phyloP scores from a whole-genome alignment of 2,329 filamentous ascomycete genomes.

The Microdochium trichocladiopsis region DNA sequence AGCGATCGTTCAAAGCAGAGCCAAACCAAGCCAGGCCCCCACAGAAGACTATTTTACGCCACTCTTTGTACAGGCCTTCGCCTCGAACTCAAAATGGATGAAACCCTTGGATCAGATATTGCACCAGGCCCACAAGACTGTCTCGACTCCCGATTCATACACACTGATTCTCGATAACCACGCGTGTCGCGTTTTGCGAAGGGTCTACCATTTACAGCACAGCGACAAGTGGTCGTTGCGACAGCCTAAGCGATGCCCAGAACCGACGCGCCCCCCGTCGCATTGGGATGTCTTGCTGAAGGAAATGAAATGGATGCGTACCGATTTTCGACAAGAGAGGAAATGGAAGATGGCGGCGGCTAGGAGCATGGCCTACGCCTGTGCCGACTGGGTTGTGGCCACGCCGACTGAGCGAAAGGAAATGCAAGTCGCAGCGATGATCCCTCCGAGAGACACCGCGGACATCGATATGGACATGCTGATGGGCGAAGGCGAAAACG shows the following conservation, averaged over 20 bases:
- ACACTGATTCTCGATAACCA: constrained; percentile 80
- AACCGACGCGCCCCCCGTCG: constrained; percentile 68
- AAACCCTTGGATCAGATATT: constrained; percentile 65
- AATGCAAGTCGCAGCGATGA: constrained; percentile 59
- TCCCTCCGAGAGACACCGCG: constrained; percentile 31
- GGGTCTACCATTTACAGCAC: constrained; percentile 87
- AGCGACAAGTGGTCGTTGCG: constrained; percentile 88
- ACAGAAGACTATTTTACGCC: constrained; percentile 60
- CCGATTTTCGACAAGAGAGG: constrained; percentile 87
- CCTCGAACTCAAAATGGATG: constrained; percentile 50
- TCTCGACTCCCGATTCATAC: constrained; percentile 79
- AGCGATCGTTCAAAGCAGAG: constrained; percentile 27
- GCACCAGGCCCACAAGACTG: constrained; percentile 77
- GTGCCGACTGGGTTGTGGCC: constrained; percentile 72
- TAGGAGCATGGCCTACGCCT: constrained; percentile 72
- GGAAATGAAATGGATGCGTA: constrained; percentile 97
- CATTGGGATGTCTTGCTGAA: constrained; percentile 84
- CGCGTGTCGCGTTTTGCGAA: constrained; percentile 76
- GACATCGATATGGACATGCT: constrained; percentile 20
- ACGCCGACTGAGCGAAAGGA: constrained; percentile 53
- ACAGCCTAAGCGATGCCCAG: constrained; percentile 76
- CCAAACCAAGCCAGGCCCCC: constrained; percentile 34
- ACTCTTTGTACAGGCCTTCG: constrained; percentile 52
- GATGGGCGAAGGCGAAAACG: constrained; percentile 22
- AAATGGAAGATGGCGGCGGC: constrained; percentile 88